A percentile compares a stretch with the other conserved stretches of the same genome.
Evolutionary conservation across 495 filamentous ascomycete genomes (phyloP).

Genomic region (Zalerion maritima): DNA sequence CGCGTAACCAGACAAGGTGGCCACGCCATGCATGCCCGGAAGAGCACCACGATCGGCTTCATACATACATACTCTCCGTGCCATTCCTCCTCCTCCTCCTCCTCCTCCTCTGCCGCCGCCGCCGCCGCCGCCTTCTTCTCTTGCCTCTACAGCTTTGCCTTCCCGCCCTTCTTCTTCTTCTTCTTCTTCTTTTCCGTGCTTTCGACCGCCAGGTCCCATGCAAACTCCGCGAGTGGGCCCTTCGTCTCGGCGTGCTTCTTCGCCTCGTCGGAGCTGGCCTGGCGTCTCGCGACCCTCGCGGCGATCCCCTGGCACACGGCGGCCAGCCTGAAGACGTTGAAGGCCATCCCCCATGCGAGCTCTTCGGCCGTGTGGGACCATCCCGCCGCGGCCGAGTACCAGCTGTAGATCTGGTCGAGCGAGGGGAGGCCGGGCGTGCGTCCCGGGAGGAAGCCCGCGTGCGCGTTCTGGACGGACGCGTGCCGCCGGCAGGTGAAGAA

Average conservation of each 20-base stretch:
- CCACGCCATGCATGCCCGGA: too few relatives aligned
- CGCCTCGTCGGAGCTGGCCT: slow-evolving; percentile 81
- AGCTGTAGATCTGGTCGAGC: slow-evolving; percentile 50
- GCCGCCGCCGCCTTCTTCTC: slow-evolving; percentile 9
- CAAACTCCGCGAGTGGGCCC: slow-evolving; percentile 52
- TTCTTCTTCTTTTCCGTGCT: slow-evolving; percentile 34
- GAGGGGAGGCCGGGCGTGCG: slow-evolving; percentile 60
- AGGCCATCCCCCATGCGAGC: slow-evolving; percentile 53
- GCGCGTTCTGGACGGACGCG: slow-evolving; percentile 13
- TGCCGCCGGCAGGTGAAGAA: slow-evolving; percentile 33
- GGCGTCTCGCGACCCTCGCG: slow-evolving; percentile 64
- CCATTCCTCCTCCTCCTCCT: too few relatives aligned
- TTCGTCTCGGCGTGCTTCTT: slow-evolving; percentile 51
- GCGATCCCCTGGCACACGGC: slow-evolving; percentile 93
- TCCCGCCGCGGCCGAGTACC: slow-evolving; percentile 62
- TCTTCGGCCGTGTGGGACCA: slow-evolving; percentile 50
- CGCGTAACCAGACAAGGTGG: too few relatives aligned
- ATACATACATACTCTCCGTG: too few relatives aligned
- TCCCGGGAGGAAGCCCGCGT: slow-evolving; percentile 43
- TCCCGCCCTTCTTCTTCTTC: slow-evolving; percentile 13
- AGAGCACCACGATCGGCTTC: too few relatives aligned
- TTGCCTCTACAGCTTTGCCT: slow-evolving; percentile 35
- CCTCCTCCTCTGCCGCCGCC: slow-evolving; percentile 2
- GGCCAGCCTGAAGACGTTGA: slow-evolving; percentile 44
- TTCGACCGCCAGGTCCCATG: slow-evolving; percentile 61